Percentiles rank a stretch among this genome's conserved stretches.
phyloP scores from a whole-genome alignment of 1,139 yeast genomes.

The Chernovozyma aurita region DNA sequence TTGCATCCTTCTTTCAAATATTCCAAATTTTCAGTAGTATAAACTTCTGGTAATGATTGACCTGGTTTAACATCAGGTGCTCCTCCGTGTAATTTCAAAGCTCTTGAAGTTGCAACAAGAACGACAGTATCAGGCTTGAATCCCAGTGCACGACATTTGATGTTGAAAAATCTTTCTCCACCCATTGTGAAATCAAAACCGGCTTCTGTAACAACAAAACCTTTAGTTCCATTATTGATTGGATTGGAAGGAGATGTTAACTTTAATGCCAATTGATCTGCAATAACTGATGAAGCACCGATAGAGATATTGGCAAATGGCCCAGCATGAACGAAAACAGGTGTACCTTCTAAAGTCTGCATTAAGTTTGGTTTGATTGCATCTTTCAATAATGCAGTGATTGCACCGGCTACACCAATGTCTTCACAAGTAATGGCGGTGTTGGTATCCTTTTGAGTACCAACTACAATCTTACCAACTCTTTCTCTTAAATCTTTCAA shows the following conservation, averaged over 20 bases:
- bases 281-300: constrained; percentile 79
- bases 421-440: constrained; percentile 75
- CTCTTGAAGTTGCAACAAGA: constrained; percentile 75
- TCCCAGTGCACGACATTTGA: constrained; percentile 75
- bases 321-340: constrained; percentile 81
- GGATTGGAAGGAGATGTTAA: constrained; percentile 49
- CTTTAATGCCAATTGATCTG: constrained; percentile 70
- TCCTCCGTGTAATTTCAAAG: constrained; percentile 78
- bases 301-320: constrained; percentile 84
- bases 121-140: constrained; percentile 70
- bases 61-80: constrained; percentile 85
- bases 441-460: constrained; percentile 53
- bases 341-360: constrained; percentile 85
- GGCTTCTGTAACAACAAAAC: constrained; percentile 79
- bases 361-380: constrained; percentile 80
- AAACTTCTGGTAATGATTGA: constrained; percentile 64
- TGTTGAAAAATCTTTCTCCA: constrained; percentile 78
- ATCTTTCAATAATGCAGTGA: constrained; percentile 72
- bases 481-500: constrained; percentile 64
- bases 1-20: constrained; percentile 62
- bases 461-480: constrained; percentile 70
- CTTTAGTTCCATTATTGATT: constrained; percentile 40
- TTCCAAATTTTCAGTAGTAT: constrained; percentile 62
- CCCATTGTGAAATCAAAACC: constrained; percentile 90
- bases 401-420: constrained; percentile 76